Evolutionary conservation across 352 stramenopile species (phyloP).

Genomic region (Phytophthora parvispora): DNA sequence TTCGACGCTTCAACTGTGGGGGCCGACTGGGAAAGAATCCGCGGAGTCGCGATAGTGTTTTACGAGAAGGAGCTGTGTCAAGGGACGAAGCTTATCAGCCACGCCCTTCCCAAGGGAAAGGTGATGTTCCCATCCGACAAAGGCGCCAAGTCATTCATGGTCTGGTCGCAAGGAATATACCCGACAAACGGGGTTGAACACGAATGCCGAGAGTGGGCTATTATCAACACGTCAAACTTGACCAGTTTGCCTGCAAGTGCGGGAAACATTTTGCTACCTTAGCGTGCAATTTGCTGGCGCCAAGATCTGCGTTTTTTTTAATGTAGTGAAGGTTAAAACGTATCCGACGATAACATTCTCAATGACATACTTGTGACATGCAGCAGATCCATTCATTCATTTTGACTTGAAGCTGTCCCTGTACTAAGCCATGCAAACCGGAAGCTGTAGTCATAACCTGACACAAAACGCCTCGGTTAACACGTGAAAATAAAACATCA

Average conservation of each 20-base stretch:
- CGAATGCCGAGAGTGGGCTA: constrained; percentile 18
- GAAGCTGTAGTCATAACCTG: not conserved
- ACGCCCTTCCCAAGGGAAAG: constrained; percentile 8
- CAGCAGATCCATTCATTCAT: too few relatives aligned
- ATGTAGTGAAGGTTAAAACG: too few relatives aligned
- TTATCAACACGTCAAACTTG: constrained; percentile 4
- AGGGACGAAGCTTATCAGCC: constrained; percentile 12
- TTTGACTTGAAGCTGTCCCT: too few relatives aligned
- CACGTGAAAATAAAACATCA: not conserved
- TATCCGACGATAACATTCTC: too few relatives aligned
- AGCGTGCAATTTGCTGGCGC: not conserved
- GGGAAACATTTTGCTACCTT: not conserved
- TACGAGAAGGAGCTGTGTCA: constrained; percentile 29
- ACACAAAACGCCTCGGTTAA: not conserved
- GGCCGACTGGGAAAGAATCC: constrained; percentile 17
- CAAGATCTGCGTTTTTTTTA: too few relatives aligned
- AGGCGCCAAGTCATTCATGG: constrained; percentile 33
- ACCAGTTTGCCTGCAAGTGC: not conserved
- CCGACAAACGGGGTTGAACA: constrained; percentile 15
- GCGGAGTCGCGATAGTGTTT: constrained; percentile 14
- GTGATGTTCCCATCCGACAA: constrained; percentile 20
- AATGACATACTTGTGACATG: too few relatives aligned
- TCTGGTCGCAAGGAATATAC: constrained; percentile 27
- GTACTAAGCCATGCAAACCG: not conserved
- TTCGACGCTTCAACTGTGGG: constrained; percentile 3